A percentile compares a stretch with the other conserved stretches of the same genome.
phyloP scores from a whole-genome alignment of 2,329 filamentous ascomycete species.

The Aureobasidium namibiae region DNA sequence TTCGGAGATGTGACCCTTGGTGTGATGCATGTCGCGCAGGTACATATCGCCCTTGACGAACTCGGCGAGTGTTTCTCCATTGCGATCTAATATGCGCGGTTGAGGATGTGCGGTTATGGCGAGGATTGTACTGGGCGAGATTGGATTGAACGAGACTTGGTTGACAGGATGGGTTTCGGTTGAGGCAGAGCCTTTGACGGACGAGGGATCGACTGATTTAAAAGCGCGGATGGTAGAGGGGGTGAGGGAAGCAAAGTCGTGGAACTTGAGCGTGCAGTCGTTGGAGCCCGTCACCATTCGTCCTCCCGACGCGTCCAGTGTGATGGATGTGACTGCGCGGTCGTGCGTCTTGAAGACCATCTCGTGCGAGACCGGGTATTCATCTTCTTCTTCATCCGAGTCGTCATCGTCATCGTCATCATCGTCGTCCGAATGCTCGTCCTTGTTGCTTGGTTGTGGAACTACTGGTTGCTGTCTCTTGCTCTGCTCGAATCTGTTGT shows the following conservation, averaged over 20 bases:
- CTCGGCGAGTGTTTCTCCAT: conserved; percentile 77
- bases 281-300: conserved; percentile 83
- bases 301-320: conserved; percentile 76
- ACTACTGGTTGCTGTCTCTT: conserved; percentile 34
- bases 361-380: conserved; percentile 89
- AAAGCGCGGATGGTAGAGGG: conserved; percentile 91
- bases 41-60: conserved; percentile 99
- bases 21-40: conserved; percentile 91
- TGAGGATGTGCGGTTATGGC: conserved; percentile 85
- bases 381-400: conserved; percentile 62
- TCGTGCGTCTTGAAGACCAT: conserved; percentile 89
- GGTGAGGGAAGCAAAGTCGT: conserved; percentile 94
- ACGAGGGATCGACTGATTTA: conserved; percentile 80
- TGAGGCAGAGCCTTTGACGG: conserved; percentile 56
- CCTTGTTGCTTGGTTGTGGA: conserved; percentile 17
- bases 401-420: conserved; percentile 47
- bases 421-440: conserved; percentile 30
- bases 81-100: conserved; percentile 78
- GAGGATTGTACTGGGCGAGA: conserved; percentile 70
- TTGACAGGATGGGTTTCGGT: conserved; percentile 84
- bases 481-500: conserved; percentile 72
- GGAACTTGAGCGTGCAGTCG: conserved; percentile 84
- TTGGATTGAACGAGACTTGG: conserved; percentile 76
- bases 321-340: conserved; percentile 72
- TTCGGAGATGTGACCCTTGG: conserved; percentile 91